phyloP scores from a whole-genome alignment of 306 rosid species.

The Acacia confusa region DNA sequence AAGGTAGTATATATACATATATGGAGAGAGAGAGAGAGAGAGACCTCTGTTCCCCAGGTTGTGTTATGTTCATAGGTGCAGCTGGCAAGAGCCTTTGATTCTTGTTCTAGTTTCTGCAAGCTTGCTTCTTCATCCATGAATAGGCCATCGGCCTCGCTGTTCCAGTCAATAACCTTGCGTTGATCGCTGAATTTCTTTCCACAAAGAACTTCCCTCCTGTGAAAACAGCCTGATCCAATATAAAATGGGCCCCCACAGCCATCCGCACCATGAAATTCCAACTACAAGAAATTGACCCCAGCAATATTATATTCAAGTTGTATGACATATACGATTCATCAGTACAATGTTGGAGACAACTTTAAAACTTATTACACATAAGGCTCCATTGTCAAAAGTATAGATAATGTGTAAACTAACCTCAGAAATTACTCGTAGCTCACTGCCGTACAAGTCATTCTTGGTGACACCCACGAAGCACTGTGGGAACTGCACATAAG shows the following conservation, averaged over 20 bases:
- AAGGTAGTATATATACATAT: too few species aligned
- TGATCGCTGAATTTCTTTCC: slow-evolving; percentile 52
- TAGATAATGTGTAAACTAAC: slow-evolving; percentile 38
- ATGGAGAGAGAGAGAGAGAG: not conserved
- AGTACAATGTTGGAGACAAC: not conserved
- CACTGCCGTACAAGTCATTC: slow-evolving; percentile 59
- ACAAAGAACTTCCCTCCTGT: slow-evolving; percentile 63
- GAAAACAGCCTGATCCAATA: slow-evolving; percentile 79
- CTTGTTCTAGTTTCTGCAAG: slow-evolving; percentile 46
- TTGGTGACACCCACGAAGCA: slow-evolving; percentile 51
- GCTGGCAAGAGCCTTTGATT: slow-evolving; percentile 58
- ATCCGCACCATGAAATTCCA: slow-evolving; percentile 69
- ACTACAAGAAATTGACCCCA: slow-evolving; percentile 30
- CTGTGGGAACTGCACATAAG: slow-evolving; percentile 77
- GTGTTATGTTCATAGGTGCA: slow-evolving; percentile 70
- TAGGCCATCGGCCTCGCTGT: slow-evolving; percentile 15
- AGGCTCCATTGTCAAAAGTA: not conserved
- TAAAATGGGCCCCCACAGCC: slow-evolving; percentile 72
- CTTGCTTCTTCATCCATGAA: slow-evolving; percentile 30
- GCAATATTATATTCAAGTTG: not conserved
- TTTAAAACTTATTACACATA: not conserved
- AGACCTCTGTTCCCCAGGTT: slow-evolving; percentile 77
- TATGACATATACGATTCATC: not conserved
- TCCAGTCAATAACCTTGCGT: slow-evolving; percentile 38
- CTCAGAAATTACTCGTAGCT: slow-evolving; percentile 27